Evolutionary conservation across 73 alveolate genomes (phyloP), one percentile per base, ranked within the genome.

Genomic region (Uronychia setigera): DNA sequence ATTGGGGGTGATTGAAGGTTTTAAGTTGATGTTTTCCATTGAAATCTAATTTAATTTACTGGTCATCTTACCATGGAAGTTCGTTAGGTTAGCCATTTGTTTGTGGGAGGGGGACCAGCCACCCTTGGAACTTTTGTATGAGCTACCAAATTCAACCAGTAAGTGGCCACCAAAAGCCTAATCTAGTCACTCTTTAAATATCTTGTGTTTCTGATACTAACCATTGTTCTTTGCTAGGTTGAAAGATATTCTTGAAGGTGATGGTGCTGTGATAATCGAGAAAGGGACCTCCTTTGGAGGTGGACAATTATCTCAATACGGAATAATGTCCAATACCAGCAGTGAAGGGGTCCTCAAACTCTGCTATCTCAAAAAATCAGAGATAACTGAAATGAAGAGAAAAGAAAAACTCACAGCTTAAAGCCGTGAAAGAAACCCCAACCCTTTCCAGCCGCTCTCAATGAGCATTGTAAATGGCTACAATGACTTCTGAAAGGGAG

Each of bases 61-160:
- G n/a, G n/a, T n/a, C n/a, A n/a, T n/a, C n/a, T n/a, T n/a, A n/a
- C n/a, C n/a, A 46, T 46, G 67, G 67, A 67, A 9, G 80, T 74
- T 28, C 31, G 31, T 27, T 60, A 74, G 26, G 82, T 84, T 13
- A 83, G 80, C 28, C 33, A 82, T 59, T 35, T 88, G 33, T 80
- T 88, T 59, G 79, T 88, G 1, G 94, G 94, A 32, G 94, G 91
- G 13, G 94, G 94, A 19, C 94, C 94, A 14, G 94, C 91, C n/a
- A 83, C 94, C 30, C 81, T 88, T 0, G 91, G 91, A 0, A 82
- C 75, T 0, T 27, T 88, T 58, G 57, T 86, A 31, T 76, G 81
- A 33, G 81, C 86, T 1, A 28, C 34, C 27, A 80, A 80, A 80
- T 57, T 31, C n/a, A 1, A 58, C n/a, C 29, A 58, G 87, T 30